Conservation (phyloP, 73 alveolate species). For the Uronychia binucleata region DNA sequence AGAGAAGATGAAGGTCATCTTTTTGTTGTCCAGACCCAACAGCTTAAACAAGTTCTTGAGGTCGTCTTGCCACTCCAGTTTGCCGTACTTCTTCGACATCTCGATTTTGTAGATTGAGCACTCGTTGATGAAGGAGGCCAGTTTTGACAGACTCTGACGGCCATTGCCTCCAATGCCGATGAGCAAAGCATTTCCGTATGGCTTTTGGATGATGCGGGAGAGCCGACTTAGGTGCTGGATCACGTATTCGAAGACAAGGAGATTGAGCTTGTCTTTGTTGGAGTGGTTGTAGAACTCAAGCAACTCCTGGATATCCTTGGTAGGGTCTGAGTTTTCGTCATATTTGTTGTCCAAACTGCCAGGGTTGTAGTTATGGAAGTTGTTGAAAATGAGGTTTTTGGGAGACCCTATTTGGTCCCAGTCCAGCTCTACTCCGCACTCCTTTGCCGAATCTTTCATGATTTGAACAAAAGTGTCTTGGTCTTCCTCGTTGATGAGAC, state of each 20-base stretch:
- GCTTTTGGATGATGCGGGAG: slow-evolving; percentile 82
- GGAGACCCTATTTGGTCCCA: slow-evolving; percentile 17
- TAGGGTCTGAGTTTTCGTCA: not conserved
- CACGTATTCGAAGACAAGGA: slow-evolving; percentile 88
- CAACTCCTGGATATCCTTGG: slow-evolving; percentile 7
- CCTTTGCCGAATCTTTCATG: slow-evolving; percentile 74
- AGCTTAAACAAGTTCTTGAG: slow-evolving; percentile 79
- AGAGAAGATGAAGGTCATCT: slow-evolving; percentile 77
- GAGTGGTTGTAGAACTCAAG: slow-evolving; percentile 74
- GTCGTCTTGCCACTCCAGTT: slow-evolving; percentile 87
- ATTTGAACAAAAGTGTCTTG: slow-evolving; percentile 65
- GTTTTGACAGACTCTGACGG: slow-evolving; percentile 70
- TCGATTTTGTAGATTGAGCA: slow-evolving; percentile 84
- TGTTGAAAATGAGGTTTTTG: slow-evolving; percentile 26
- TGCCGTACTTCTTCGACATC: slow-evolving; percentile 82
- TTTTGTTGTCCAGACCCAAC: slow-evolving; percentile 81
- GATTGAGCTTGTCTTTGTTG: slow-evolving; percentile 80
- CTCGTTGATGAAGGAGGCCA: slow-evolving; percentile 89
- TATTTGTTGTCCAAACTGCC: not conserved
- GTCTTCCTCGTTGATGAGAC: slow-evolving; percentile 92
- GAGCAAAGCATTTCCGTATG: slow-evolving; percentile 86
- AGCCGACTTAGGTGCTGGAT: slow-evolving; percentile 83
- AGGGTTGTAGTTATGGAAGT: slow-evolving; percentile 31
- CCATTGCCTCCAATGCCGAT: slow-evolving; percentile 96
- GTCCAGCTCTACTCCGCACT: slow-evolving; percentile 39